Percentiles rank a stretch among this genome's conserved stretches.
These are phyloP conservation scores for Serendipita vermifera DNA, from an alignment of 768 basidiomycete species.

Conservation along the genomic window DNA sequence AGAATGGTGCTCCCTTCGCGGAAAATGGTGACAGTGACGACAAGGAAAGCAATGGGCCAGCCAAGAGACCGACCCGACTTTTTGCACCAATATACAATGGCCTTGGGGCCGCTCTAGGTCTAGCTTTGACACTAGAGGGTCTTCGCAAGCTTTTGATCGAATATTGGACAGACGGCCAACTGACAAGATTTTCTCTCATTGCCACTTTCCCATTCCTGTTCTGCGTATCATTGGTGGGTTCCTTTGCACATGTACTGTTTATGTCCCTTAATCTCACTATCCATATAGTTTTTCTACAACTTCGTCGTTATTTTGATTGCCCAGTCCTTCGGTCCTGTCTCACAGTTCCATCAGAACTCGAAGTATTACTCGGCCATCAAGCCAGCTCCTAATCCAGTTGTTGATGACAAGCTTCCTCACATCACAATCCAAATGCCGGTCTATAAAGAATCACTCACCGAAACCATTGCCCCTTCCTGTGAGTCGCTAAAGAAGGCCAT, in stretches of 20 bases:
- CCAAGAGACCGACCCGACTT: constrained; percentile 23
- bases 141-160: constrained; percentile 20
- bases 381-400: constrained; percentile 6
- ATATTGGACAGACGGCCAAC: constrained; percentile 36
- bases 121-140: constrained; percentile 11
- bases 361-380: constrained; percentile 22
- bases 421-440: constrained; percentile 21
- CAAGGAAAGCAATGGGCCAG: constrained; percentile 12
- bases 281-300: background rate
- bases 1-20: constrained; percentile 22
- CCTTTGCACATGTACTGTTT: background rate
- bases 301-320: constrained; percentile 27
- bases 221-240: constrained; percentile 33
- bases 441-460: constrained; percentile 19
- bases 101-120: constrained; percentile 23
- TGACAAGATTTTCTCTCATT: constrained; percentile 32
- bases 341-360: constrained; percentile 39
- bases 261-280: background rate
- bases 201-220: constrained; percentile 31
- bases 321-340: constrained; percentile 27
- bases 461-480: constrained; percentile 16
- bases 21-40: constrained; percentile 23
- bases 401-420: constrained; percentile 11
- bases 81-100: constrained; percentile 29
- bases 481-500: constrained; percentile 27